Evolutionary conservation across 257 asterid species (phyloP).

Genomic region (Ophiorrhiza pumila): DNA sequence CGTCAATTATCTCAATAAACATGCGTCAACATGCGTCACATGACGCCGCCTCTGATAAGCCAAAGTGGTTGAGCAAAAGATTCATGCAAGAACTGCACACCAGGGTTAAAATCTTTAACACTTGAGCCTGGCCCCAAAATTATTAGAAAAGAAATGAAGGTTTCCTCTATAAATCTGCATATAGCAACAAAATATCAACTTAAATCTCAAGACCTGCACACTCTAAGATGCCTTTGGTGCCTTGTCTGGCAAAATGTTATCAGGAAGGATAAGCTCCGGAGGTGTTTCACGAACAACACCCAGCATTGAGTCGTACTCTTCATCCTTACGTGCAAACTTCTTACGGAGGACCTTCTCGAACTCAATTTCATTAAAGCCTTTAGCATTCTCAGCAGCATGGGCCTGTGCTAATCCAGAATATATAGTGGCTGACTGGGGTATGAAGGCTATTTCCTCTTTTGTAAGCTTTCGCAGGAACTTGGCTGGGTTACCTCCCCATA

Average conservation of each 20-base stretch:
- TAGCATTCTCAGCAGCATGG: conserved; percentile 92
- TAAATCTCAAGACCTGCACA: not conserved
- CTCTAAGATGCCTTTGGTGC: conserved; percentile 46
- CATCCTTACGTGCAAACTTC: conserved; percentile 57
- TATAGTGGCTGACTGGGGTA: conserved; percentile 75
- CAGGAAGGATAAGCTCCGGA: conserved; percentile 45
- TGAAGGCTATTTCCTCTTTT: conserved; percentile 78
- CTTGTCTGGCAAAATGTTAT: conserved; percentile 31
- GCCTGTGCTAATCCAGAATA: conserved; percentile 69
- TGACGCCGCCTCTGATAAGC: conserved; percentile 15
- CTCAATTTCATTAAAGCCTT: conserved; percentile 62
- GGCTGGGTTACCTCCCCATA: conserved; percentile 99
- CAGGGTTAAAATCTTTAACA: conserved; percentile 31
- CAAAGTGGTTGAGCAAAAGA: conserved; percentile 16
- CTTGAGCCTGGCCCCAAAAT: conserved; percentile 15
- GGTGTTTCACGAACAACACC: conserved; percentile 49
- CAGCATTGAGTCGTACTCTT: conserved; percentile 49
- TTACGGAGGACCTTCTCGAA: conserved; percentile 75
- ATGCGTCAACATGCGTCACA: too few species aligned
- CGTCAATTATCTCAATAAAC: conserved; percentile 13
- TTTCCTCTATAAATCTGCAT: conserved; percentile 22
- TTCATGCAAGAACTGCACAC: conserved; percentile 34
- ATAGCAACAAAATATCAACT: conserved; percentile 20
- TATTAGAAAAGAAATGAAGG: conserved; percentile 11
- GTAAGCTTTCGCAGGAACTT: conserved; percentile 90